Base-by-base conservation (phyloP, 2,329 filamentous ascomycete genomes). In the Colletotrichum tanaceti region DNA sequence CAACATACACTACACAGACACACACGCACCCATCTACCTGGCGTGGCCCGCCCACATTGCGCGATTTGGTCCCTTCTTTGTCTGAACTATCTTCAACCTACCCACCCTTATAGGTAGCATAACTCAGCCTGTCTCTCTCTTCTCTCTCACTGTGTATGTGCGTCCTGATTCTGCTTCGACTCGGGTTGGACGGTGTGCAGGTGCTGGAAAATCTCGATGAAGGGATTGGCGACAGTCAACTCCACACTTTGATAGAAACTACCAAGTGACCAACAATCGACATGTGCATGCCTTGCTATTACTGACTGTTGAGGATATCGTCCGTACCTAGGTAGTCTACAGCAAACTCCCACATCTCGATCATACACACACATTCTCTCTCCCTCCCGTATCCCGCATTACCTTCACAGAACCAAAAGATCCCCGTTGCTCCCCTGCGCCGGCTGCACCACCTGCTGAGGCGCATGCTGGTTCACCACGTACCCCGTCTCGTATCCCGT, bases 401-500 rank as follows among this genome's bases (percentile, higher is more conserved):
- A 5, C 74, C 35, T 10, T 69, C 82, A 92, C 75, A 92, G 81
- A 77, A 90, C 83, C 75, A 94, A 81, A 78, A 94, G 81, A 81
- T 94, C 92, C 9, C 90, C 90, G 72, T 92, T 93, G 72, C 85
- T 87, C 54, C 88, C 90, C 72, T 87, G 86, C 28, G 88, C 86
- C 14, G 90, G 90, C 77, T 92, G 90, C 76, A 93, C 90, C 44
- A 91, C 87, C 71, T 92, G 89, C 79, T 97, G 89, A 50, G 91
- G 90, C 68, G 90, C 90, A 74, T 93, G 93, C 75, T 95, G 93
- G 77, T 91, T 97, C 55, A 97, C 93, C 58, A 97, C 90, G 75
- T 90, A 90, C 59, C 85, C 86, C 68, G 84, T 82, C 71, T 84
- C 82, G 54, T 81, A 81, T 54, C 83, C 84, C 24, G 83, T 84